phyloP scores from a whole-genome alignment of 2,329 filamentous ascomycete species.

The Oidium heveae region DNA sequence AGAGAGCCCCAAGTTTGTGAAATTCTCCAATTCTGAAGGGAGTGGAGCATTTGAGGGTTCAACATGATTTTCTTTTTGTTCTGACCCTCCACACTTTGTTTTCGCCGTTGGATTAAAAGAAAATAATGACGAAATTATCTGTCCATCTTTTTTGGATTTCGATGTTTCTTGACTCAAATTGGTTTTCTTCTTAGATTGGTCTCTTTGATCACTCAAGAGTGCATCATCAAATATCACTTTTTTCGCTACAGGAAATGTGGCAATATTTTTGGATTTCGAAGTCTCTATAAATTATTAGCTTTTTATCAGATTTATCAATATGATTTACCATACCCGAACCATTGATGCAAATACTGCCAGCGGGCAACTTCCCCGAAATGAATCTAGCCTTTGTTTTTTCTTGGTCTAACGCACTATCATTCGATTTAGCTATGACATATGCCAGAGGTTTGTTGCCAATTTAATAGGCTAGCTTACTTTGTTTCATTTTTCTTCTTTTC shows the following conservation, averaged over 20 bases:
- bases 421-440: too few relatives aligned
- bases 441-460: too few relatives aligned
- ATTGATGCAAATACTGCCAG: slow-evolving; percentile 11
- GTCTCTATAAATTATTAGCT: too few relatives aligned
- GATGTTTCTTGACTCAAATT: neutral
- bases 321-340: neutral
- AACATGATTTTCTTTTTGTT: slow-evolving; percentile 25
- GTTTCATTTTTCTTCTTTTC: too few relatives aligned
- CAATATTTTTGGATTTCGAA: neutral
- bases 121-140: slow-evolving; percentile 78
- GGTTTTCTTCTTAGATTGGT: neutral
- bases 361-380: slow-evolving; percentile 14
- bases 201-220: too few relatives aligned
- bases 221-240: too few relatives aligned
- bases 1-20: slow-evolving; percentile 65
- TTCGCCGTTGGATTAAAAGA: slow-evolving; percentile 61
- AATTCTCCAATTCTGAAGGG: slow-evolving; percentile 59
- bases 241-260: neutral
- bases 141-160: slow-evolving; percentile 10
- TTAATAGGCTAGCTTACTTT: too few relatives aligned
- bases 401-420: too few relatives aligned
- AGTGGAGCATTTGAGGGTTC: slow-evolving; percentile 81
- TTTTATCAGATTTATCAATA: neutral
- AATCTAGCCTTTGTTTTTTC: slow-evolving; percentile 11
- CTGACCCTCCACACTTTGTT: slow-evolving; percentile 27